A percentile compares a stretch with the other conserved stretches of the same genome.
Conservation (phyloP, 768 basidiomycete genomes). For the Gelatoporia subvermispora region DNA sequence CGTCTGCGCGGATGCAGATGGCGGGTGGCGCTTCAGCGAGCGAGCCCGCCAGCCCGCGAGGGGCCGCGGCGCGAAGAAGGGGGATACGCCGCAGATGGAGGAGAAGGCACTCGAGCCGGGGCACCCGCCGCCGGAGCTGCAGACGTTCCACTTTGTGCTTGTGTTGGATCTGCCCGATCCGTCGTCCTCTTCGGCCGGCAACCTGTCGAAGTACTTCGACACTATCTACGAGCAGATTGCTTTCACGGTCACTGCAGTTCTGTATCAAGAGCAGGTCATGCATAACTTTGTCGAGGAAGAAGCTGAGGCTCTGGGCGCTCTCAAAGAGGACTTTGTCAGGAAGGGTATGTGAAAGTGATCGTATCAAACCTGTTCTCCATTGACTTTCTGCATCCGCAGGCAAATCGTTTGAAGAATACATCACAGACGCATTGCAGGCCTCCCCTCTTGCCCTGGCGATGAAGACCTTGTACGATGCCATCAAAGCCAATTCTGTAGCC, state of each 20-base stretch:
- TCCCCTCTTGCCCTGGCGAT: slow-evolving; percentile 79
- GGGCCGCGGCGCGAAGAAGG: slow-evolving; percentile 52
- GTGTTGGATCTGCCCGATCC: slow-evolving; percentile 90
- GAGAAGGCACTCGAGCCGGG: slow-evolving; percentile 28
- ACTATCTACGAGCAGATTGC: slow-evolving; percentile 85
- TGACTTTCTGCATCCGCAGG: slow-evolving; percentile 33
- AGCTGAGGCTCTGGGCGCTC: slow-evolving; percentile 60
- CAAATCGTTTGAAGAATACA: slow-evolving; percentile 52
- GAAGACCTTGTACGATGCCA: slow-evolving; percentile 71
- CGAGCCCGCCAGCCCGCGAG: slow-evolving; percentile 45
- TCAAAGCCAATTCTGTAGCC: slow-evolving; percentile 72
- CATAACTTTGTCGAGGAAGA: slow-evolving; percentile 83
- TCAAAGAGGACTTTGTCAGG: slow-evolving; percentile 67
- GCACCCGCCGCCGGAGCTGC: slow-evolving; percentile 46
- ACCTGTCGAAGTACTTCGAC: slow-evolving; percentile 76
- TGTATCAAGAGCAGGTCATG: slow-evolving; percentile 87
- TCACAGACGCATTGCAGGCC: slow-evolving; percentile 50
- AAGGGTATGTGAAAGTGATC: slow-evolving; percentile 41
- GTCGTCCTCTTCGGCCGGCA: slow-evolving; percentile 75
- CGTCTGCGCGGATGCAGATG: slow-evolving; percentile 72
- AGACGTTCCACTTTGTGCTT: slow-evolving; percentile 81
- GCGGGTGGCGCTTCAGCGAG: slow-evolving; percentile 72
- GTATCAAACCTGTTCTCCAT: neutral
- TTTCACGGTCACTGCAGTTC: slow-evolving; percentile 86
- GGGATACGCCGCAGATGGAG: slow-evolving; percentile 24